Conservation (phyloP, 257 asterid species). For the Nicotiana undulata region DNA sequence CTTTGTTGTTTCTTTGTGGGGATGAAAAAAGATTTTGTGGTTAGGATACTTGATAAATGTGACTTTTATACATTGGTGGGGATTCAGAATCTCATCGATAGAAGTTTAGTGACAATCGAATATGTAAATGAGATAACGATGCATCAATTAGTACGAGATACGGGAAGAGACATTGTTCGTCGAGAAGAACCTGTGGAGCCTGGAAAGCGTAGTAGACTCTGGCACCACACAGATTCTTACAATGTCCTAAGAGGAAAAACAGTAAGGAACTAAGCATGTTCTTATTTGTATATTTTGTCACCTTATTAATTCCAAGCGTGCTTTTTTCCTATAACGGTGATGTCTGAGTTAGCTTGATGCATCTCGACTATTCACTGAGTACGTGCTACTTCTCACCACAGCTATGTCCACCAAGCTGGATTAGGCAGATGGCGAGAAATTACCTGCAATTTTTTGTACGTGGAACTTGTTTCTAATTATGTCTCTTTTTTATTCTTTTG, state of each 20-base stretch:
- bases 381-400: not conserved
- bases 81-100: conserved; percentile 4
- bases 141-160: not conserved
- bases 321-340: not conserved
- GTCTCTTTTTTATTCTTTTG: too few species aligned
- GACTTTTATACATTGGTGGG: conserved; percentile 2
- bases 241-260: not conserved
- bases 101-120: conserved; percentile 1
- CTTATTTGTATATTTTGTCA: not conserved
- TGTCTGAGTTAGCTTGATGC: not conserved
- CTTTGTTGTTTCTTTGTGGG: conserved; percentile 4
- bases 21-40: not conserved
- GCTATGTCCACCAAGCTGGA: not conserved
- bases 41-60: not conserved
- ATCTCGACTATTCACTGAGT: not conserved
- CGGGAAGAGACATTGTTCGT: conserved; percentile 18
- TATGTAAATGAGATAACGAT: not conserved
- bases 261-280: not conserved
- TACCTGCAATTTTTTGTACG: not conserved
- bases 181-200: conserved; percentile 5
- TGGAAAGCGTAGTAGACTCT: conserved; percentile 13
- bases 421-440: not conserved
- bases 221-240: not conserved
- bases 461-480: not conserved
- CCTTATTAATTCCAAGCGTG: not conserved